Evolutionary conservation across 1,284 basidiomycete species (phyloP), one percentile per base, ranked within the genome.

Genomic region (Cystobasidium pallidum): DNA sequence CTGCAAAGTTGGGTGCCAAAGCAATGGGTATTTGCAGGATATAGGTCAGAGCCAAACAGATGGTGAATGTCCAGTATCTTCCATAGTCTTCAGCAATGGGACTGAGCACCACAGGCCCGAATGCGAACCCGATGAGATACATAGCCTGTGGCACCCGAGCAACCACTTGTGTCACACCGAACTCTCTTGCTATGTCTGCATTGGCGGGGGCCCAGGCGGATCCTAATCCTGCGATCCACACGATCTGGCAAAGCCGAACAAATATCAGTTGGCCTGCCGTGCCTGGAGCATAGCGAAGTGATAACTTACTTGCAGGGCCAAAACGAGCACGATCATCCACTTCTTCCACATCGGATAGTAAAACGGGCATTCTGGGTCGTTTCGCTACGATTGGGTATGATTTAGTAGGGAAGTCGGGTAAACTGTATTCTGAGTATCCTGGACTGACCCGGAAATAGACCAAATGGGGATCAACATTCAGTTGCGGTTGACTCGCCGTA

Each of bases 21-120:
- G 71, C 66, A 8, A 68, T 64, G 32, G 59, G 66, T 6, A 75
- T 73, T 59, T 32, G 68, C 73, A 81, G 80, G 61, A 76, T 72
- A 1, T 78, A 79, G 68, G 79, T 80, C 6, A 64, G 34, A 10
- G 77, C n/a, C 66, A 79, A 74, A 41, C 78, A 74, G 13, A 75
- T 59, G 45, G 78, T 66, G 70, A 81, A 81, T 47, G 79, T 64
- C 26, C 76, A 76, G 3, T 76, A 70, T 6, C 80, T 75, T 0
- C 81, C 81, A 65, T 75, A 79, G 19, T 76, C 73, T 65, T 82
- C 81, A 7, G 78, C 78, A 0, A 81, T 73, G 6, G 81, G 80
- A 7, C 59, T 64, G 15, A 64, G 41, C 15, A 66, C 43, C 15
- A 74, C 73, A 2, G 66, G 66, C 36, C 73, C 73, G 30, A 74